These are phyloP conservation scores for Nectriaceae sp. DNA, from an alignment of 2,329 filamentous ascomycete genomes.

Conservation along the genomic window DNA sequence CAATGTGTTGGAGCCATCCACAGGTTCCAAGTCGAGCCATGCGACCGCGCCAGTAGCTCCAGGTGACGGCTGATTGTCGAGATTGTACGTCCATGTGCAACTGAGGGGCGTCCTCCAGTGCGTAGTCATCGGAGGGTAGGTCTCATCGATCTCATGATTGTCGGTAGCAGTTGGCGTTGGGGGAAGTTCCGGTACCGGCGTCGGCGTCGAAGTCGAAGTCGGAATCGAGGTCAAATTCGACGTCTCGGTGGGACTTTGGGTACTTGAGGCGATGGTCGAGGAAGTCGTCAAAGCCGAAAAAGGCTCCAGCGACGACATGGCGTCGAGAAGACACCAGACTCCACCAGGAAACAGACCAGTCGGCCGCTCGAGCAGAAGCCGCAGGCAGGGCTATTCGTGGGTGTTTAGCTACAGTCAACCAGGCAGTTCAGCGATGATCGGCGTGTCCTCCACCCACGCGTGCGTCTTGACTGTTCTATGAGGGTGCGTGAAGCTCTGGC, in stretches of 20 bases:
- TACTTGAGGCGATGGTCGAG: conserved; percentile 11
- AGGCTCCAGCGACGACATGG: conserved; percentile 20
- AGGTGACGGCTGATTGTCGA: conserved; percentile 24
- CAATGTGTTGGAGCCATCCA: conserved; percentile 37
- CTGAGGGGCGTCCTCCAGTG: conserved; percentile 37
- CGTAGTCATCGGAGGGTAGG: conserved; percentile 40
- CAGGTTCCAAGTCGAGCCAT: conserved; percentile 40
- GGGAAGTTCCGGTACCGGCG: conserved; percentile 12
- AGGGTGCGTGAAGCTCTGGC: conserved; percentile 4
- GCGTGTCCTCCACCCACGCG: conserved; percentile 25
- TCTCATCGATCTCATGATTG: conserved; percentile 19
- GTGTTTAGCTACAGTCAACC: conserved; percentile 23
- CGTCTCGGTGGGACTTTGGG: too few relatives aligned
- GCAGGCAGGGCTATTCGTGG: conserved; percentile 6
- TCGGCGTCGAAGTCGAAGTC: conserved; percentile 17
- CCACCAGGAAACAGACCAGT: conserved; percentile 5
- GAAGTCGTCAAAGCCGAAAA: conserved; percentile 7
- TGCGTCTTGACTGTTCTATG: conserved; percentile 2
- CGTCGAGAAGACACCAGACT: conserved; percentile 10
- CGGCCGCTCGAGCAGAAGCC: conserved; percentile 19
- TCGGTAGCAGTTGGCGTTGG: conserved; percentile 11
- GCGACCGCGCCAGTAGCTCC: conserved; percentile 33
- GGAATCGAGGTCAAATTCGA: conserved; percentile 5
- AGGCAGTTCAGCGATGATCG: conserved; percentile 20
- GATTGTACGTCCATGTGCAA: conserved; percentile 43